Evolutionary conservation across 1,284 basidiomycete species (phyloP).

Genomic region (Nidula niveotomentosa): DNA sequence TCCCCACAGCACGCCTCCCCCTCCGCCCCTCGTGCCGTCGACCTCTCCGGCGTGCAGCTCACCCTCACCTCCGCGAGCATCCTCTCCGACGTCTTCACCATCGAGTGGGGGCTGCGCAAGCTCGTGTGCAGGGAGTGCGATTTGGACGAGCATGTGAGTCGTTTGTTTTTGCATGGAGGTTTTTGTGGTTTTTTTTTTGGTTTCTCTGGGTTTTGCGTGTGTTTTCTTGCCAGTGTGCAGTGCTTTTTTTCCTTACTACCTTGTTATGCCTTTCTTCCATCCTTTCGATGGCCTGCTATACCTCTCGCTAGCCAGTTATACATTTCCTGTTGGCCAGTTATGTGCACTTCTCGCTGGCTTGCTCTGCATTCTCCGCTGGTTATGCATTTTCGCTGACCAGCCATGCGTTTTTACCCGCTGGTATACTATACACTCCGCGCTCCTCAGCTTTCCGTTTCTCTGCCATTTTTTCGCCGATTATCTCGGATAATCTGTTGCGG

Average conservation of each 20-base stretch:
- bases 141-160: slow-evolving; percentile 74
- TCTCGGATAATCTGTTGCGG: neutral
- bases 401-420: too few relatives aligned
- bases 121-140: slow-evolving; percentile 80
- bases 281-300: too few relatives aligned
- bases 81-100: slow-evolving; percentile 84
- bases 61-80: slow-evolving; percentile 71
- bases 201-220: neutral
- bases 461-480: too few relatives aligned
- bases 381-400: too few relatives aligned
- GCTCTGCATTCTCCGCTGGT: too few relatives aligned
- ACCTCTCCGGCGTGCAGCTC: slow-evolving; percentile 78
- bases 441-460: neutral
- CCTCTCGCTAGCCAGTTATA: too few relatives aligned
- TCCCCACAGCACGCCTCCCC: slow-evolving; percentile 46
- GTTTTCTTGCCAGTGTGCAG: too few relatives aligned
- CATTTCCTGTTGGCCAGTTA: too few relatives aligned
- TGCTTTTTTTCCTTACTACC: too few relatives aligned
- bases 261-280: too few relatives aligned
- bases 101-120: slow-evolving; percentile 88
- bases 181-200: neutral
- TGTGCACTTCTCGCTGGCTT: too few relatives aligned
- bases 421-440: too few relatives aligned
- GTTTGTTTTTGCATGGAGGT: neutral
- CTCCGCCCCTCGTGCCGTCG: slow-evolving; percentile 64